phyloP scores from a whole-genome alignment of 768 basidiomycete genomes.

The Sarcodon aspratus region DNA sequence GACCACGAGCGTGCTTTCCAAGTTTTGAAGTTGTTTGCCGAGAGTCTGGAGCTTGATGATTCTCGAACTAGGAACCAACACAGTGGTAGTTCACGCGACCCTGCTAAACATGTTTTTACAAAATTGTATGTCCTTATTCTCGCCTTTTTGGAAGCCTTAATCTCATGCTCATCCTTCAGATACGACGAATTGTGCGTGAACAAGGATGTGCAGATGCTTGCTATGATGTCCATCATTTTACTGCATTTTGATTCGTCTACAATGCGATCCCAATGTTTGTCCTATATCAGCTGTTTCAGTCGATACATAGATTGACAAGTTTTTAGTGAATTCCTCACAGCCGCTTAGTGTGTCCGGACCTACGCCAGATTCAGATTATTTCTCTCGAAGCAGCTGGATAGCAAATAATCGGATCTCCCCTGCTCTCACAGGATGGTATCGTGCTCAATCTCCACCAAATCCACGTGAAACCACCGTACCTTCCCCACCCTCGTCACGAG shows the following conservation, averaged over 20 bases:
- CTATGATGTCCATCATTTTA: slow-evolving; percentile 62
- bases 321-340: slow-evolving; percentile 1
- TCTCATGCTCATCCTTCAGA: slow-evolving; percentile 16
- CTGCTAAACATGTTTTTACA: slow-evolving; percentile 8
- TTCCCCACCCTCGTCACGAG: slow-evolving; percentile 54
- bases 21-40: slow-evolving; percentile 40
- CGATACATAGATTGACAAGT: background rate
- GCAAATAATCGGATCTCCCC: slow-evolving; percentile 27
- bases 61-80: background rate
- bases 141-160: background rate
- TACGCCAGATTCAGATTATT: slow-evolving; percentile 40
- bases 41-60: background rate
- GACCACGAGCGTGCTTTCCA: slow-evolving; percentile 65
- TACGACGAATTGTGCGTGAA: slow-evolving; percentile 29
- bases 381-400: slow-evolving; percentile 29
- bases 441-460: slow-evolving; percentile 31
- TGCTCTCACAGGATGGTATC: slow-evolving; percentile 40
- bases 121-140: slow-evolving; percentile 14
- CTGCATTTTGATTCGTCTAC: slow-evolving; percentile 15
- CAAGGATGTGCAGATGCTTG: slow-evolving; percentile 74
- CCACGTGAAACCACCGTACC: slow-evolving; percentile 26
- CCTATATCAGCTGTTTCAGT: slow-evolving; percentile 1
- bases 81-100: background rate
- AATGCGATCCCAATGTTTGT: background rate
- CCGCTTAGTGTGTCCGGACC: background rate